Evolutionary conservation across 768 basidiomycete species (phyloP).

Genomic region (Phanerochaete sordida): DNA sequence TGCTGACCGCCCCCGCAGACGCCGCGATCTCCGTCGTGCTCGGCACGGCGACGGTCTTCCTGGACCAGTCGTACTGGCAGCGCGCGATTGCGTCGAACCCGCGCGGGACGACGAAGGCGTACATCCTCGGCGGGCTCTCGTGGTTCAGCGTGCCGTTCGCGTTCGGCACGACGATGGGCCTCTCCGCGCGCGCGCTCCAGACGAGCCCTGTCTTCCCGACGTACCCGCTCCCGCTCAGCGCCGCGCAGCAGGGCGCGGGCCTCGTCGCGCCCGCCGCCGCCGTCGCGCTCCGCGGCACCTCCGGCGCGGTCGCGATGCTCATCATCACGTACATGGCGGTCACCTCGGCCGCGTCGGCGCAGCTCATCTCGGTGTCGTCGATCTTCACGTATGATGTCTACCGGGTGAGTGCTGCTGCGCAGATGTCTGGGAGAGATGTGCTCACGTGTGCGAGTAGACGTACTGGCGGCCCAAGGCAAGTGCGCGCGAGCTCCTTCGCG

Average conservation of each 20-base stretch:
- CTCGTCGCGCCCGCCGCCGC: slow-evolving; percentile 35
- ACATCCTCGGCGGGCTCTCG: slow-evolving; percentile 55
- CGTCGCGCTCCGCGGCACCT: slow-evolving; percentile 31
- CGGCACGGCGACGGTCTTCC: slow-evolving; percentile 23
- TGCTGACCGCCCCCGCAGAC: background rate
- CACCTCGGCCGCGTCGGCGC: slow-evolving; percentile 32
- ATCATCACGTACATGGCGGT: slow-evolving; percentile 35
- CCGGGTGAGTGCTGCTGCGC: background rate
- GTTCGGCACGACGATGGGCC: slow-evolving; percentile 40
- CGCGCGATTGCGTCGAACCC: slow-evolving; percentile 48
- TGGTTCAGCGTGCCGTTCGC: slow-evolving; percentile 47
- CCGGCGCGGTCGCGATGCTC: slow-evolving; percentile 34
- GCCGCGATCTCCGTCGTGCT: slow-evolving; percentile 16
- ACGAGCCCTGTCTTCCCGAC: slow-evolving; percentile 47
- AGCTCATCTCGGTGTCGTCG: slow-evolving; percentile 33
- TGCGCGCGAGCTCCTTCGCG: slow-evolving; percentile 30
- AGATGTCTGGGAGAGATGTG: background rate
- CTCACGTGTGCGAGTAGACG: slow-evolving; percentile 13
- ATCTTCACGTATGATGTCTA: slow-evolving; percentile 29
- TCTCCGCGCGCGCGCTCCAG: slow-evolving; percentile 29
- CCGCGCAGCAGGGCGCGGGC: slow-evolving; percentile 37
- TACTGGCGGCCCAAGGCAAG: slow-evolving; percentile 30
- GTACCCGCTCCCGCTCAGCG: slow-evolving; percentile 30
- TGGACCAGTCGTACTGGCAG: slow-evolving; percentile 7
- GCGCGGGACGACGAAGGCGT: slow-evolving; percentile 47